Percentiles rank a stretch among this genome's conserved stretches.
These are phyloP conservation scores for Russula earlei DNA, from an alignment of 768 basidiomycete genomes.

Conservation along the genomic window DNA sequence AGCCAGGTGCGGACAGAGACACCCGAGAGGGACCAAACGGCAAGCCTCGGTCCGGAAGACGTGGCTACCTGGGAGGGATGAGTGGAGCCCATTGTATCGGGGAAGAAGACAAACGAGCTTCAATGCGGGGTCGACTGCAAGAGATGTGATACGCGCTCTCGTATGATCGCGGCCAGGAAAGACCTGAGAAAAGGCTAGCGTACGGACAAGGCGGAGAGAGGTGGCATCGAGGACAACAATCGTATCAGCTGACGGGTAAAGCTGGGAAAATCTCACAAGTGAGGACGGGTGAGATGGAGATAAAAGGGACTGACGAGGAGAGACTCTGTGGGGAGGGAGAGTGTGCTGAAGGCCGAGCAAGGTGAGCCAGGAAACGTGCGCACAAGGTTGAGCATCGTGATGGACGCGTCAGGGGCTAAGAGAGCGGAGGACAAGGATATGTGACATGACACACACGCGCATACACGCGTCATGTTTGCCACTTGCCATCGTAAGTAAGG, in stretches of 20 bases:
- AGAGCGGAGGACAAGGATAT: too few species aligned
- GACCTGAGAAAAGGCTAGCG: slow-evolving; percentile 72
- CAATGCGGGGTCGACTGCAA: slow-evolving; percentile 69
- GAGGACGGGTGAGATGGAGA: neutral
- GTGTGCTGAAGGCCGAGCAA: slow-evolving; percentile 42
- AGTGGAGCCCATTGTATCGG: neutral
- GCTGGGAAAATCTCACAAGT: slow-evolving; percentile 30
- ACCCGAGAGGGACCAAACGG: slow-evolving; percentile 71
- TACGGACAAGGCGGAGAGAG: slow-evolving; percentile 51
- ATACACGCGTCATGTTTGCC: neutral
- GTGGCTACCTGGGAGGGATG: slow-evolving; percentile 51
- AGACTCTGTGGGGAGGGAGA: slow-evolving; percentile 44
- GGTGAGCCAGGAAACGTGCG: slow-evolving; percentile 44
- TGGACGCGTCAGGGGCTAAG: too few species aligned
- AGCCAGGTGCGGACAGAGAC: slow-evolving; percentile 57
- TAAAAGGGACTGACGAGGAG: slow-evolving; percentile 45
- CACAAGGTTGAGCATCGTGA: slow-evolving; percentile 39
- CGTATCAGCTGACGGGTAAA: slow-evolving; percentile 64
- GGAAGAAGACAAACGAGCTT: slow-evolving; percentile 51
- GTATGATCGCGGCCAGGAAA: slow-evolving; percentile 51
- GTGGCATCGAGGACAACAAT: slow-evolving; percentile 66
- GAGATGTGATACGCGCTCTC: slow-evolving; percentile 42
- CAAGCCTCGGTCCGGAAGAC: slow-evolving; percentile 56
- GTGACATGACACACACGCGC: neutral
- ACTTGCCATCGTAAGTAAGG: neutral